These are phyloP conservation scores for Peronosclerospora sorghi DNA, from an alignment of 352 stramenopile genomes.

Conservation along the genomic window DNA sequence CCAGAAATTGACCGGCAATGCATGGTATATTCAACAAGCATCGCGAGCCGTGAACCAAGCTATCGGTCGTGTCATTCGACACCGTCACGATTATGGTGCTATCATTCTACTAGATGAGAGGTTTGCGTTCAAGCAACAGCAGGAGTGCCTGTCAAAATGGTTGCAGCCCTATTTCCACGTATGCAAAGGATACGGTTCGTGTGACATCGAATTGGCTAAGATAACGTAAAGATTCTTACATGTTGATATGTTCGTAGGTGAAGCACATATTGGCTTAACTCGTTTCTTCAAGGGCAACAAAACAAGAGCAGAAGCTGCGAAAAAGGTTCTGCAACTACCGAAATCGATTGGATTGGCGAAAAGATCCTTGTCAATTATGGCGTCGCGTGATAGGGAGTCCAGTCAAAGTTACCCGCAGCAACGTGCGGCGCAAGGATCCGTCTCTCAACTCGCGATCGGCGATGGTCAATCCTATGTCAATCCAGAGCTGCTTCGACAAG, in stretches of 20 bases:
- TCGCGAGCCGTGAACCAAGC: conserved; percentile 98
- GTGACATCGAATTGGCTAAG: not conserved
- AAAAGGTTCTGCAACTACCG: conserved; percentile 21
- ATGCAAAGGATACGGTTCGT: conserved; percentile 55
- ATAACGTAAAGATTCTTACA: conserved; percentile 1
- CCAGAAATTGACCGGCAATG: conserved; percentile 87
- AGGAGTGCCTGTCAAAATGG: conserved; percentile 93
- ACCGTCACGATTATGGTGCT: conserved; percentile 95
- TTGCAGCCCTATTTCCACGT: conserved; percentile 75
- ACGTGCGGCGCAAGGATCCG: conserved; percentile 5
- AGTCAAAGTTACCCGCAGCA: conserved; percentile 7
- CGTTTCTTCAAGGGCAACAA: conserved; percentile 80
- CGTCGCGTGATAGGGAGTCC: conserved; percentile 11
- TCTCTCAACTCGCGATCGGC: conserved; percentile 39
- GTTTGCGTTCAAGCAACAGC: conserved; percentile 87
- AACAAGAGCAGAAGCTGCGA: conserved; percentile 18
- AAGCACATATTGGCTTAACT: conserved; percentile 73
- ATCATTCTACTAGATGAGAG: conserved; percentile 97
- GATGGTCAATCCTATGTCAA: conserved; percentile 79
- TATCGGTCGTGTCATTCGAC: conserved; percentile 97
- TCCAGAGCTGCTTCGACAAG: conserved; percentile 39
- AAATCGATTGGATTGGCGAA: conserved; percentile 36
- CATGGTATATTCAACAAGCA: conserved; percentile 99
- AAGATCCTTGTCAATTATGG: conserved; percentile 10
- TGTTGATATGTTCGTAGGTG: conserved; percentile 25